These are phyloP conservation scores for Vaccinium myrtillus DNA, from an alignment of 148 eudicot genomes.

Conservation along the genomic window DNA sequence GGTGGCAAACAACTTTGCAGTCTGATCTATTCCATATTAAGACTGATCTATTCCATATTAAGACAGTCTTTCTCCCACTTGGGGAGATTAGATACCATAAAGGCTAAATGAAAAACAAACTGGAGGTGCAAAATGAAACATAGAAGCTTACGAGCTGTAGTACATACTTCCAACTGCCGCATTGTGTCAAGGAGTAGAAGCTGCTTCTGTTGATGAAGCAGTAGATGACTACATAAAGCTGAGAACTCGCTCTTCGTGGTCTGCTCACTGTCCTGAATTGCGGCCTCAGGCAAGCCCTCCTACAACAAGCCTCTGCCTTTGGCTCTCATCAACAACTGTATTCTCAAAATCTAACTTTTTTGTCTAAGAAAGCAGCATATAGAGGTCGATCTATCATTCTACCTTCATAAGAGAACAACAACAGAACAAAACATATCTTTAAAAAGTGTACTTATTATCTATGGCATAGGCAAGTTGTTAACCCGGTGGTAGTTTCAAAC, in stretches of 20 bases:
- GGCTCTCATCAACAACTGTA: constrained; percentile 30
- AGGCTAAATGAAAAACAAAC: not conserved
- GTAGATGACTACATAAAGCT: constrained; percentile 55
- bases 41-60: not conserved
- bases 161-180: constrained; percentile 73
- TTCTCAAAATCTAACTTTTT: constrained; percentile 34
- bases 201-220: constrained; percentile 73
- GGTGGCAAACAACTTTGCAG: not conserved
- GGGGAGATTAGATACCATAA: not conserved
- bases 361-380: constrained; percentile 16
- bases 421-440: not conserved
- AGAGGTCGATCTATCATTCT: not conserved
- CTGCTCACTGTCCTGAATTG: constrained; percentile 66
- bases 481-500: not conserved
- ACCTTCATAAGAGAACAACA: not conserved
- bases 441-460: not conserved
- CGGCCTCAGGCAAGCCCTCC: constrained; percentile 64
- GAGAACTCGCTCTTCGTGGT: constrained; percentile 70
- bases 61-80: not conserved
- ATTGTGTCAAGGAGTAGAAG: constrained; percentile 61
- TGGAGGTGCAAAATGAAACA: not conserved
- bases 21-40: not conserved
- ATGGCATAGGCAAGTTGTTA: not conserved
- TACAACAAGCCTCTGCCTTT: constrained; percentile 56
- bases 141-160: not conserved